A percentile compares a stretch with the other conserved stretches of the same genome.
phyloP scores from a whole-genome alignment of 1,139 yeast species.

The Yamadazyma songkhlaensis region DNA sequence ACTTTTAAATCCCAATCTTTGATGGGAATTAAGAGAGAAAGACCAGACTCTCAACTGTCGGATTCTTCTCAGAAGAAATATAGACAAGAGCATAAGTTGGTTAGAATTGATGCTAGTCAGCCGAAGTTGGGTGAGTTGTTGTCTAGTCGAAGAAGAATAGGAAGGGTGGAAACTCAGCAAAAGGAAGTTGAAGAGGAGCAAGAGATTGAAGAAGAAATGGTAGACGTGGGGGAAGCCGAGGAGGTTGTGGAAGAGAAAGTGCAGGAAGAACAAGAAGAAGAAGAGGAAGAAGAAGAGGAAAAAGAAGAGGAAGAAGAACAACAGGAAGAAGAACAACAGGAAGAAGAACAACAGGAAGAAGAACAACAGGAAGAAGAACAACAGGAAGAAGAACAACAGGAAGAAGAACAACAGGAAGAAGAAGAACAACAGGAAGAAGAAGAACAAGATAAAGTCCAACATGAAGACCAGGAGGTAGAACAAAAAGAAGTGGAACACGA shows the following conservation, averaged over 20 bases:
- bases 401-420: conserved; percentile 2
- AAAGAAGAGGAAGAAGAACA: conserved; percentile 4
- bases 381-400: neutral
- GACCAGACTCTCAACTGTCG: conserved; percentile 1
- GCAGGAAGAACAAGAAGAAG: conserved; percentile 1
- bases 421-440: conserved; percentile 2
- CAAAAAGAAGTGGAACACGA: conserved; percentile 6
- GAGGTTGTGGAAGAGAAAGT: conserved; percentile 3
- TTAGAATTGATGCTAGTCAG: conserved; percentile 64
- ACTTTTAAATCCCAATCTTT: conserved; percentile 66
- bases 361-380: conserved; percentile 6
- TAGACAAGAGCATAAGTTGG: conserved; percentile 62
- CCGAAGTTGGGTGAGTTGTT: conserved; percentile 16
- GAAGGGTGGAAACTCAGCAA: neutral
- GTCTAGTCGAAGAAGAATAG: conserved; percentile 1
- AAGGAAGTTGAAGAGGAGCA: neutral
- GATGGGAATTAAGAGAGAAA: conserved; percentile 15
- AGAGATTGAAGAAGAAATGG: conserved; percentile 1
- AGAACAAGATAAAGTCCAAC: neutral
- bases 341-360: conserved; percentile 3
- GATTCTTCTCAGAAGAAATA: conserved; percentile 22
- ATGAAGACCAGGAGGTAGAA: conserved; percentile 1
- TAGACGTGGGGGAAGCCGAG: conserved; percentile 1
- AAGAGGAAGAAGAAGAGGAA: conserved; percentile 1
- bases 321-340: conserved; percentile 3